phyloP scores from a whole-genome alignment of 441 rosid species.

The Syzygium malaccense region DNA sequence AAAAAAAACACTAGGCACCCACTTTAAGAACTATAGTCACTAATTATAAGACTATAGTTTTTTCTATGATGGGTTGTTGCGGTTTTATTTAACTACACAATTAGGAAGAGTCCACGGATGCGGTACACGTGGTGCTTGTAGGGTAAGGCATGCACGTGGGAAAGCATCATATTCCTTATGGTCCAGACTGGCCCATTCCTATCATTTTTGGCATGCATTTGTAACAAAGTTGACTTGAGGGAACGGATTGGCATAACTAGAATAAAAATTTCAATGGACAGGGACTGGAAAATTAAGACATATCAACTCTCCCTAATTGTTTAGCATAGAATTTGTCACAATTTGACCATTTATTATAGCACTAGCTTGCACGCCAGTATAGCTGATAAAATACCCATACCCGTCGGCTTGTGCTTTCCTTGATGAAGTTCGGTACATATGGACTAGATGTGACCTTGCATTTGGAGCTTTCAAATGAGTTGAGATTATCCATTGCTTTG shows the following conservation, averaged over 20 bases:
- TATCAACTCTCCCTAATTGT: background rate
- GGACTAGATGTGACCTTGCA: no score
- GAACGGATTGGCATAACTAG: background rate
- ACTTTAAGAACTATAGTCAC: no score
- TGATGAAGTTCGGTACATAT: no score
- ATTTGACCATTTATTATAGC: background rate
- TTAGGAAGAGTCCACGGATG: background rate
- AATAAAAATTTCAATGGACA: background rate
- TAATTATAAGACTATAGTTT: background rate
- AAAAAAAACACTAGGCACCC: background rate
- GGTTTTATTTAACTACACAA: background rate
- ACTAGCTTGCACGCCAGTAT: background rate
- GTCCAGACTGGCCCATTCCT: background rate
- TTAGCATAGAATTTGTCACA: background rate
- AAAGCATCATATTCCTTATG: background rate
- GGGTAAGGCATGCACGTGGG: background rate
- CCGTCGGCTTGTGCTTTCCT: no score
- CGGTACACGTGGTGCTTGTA: background rate
- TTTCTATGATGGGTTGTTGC: background rate
- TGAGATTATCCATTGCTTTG: no score
- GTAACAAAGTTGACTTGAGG: background rate
- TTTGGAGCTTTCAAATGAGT: no score
- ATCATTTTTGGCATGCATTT: background rate
- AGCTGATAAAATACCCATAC: no score
- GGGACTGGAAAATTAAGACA: background rate